Evolutionary conservation across 2,329 filamentous ascomycete species (phyloP).

Genomic region (Fusarium redolens): DNA sequence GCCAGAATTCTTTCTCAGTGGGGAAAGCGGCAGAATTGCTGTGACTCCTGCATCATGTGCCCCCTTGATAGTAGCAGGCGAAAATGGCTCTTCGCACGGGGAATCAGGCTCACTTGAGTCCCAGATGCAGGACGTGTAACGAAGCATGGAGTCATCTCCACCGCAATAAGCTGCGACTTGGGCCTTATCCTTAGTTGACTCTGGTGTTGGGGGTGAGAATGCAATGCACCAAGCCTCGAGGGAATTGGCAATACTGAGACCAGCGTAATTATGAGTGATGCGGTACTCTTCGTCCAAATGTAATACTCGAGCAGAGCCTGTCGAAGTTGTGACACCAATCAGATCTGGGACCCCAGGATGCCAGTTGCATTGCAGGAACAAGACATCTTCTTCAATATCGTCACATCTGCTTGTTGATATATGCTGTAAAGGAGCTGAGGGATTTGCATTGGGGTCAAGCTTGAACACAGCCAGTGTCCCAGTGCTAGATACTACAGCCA

Average conservation of each 20-base stretch:
- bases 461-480: constrained; percentile 75
- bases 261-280: constrained; percentile 46
- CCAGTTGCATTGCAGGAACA: constrained; percentile 82
- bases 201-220: constrained; percentile 58
- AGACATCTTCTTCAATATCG: constrained; percentile 65
- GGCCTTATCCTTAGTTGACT: constrained; percentile 22
- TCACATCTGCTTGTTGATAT: constrained; percentile 59
- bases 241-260: constrained; percentile 60
- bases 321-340: constrained; percentile 78
- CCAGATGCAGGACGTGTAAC: constrained; percentile 56
- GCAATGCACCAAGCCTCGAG: constrained; percentile 82
- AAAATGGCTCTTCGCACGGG: constrained; percentile 38
- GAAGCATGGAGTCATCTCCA: constrained; percentile 77
- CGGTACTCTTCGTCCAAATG: constrained; percentile 57
- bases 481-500: constrained; percentile 83
- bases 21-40: constrained; percentile 78
- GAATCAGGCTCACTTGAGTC: constrained; percentile 16
- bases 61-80: constrained; percentile 53
- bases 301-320: constrained; percentile 71
- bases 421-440: constrained; percentile 52
- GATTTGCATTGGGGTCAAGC: constrained; percentile 55
- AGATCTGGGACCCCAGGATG: constrained; percentile 66
- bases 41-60: constrained; percentile 86
- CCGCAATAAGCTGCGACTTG: constrained; percentile 71
- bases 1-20: constrained; percentile 55